Evolutionary conservation across 148 eudicot species (phyloP), one percentile per base, ranked within the genome.

Genomic region (Suaeda aralocaspica): DNA sequence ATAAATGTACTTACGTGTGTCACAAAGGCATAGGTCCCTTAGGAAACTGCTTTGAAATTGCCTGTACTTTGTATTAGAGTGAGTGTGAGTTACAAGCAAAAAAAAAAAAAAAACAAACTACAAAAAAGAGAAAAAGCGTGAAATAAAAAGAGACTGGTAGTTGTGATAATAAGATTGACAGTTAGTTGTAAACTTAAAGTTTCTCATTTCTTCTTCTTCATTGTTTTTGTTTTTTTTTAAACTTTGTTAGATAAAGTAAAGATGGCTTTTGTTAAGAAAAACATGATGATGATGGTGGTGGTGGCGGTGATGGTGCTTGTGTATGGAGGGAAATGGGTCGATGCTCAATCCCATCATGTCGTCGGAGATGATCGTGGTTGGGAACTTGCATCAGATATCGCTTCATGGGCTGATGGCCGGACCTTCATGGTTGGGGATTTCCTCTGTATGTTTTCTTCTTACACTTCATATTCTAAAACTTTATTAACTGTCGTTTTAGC

Each of bases 371-470:
- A 89, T 16, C 82, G 79, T 11, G 90, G 90, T 14, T 87, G 88
- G 92, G 84, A 82, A n/a, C 34, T 79, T 14, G 59, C 82, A 18
- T 66, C 85, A 2, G 80, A 84, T 61, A 72, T 90, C 58, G 81
- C 69, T 34, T 67, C 86, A 14, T 90, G 92, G 96, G 78, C 86
- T 19, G 68, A 76, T 41, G 72, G 58, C 21, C 83, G 86, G 25
- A 74, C 78, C 74, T 90, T 90, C 78, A 36, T 78, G 26, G 89
- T 88, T 39, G 96, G 96, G 5, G 96, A 90, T 77, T 84, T 77
- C 30, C 73, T 90, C 29, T 85, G 96, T 90, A 88, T 71, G 83
- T 3, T 44, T 53, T 70, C 24, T 44, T 68, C 24, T 44, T 68
- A 31, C 61, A 39, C 51, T 67, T 61, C 62, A 15, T 9, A 14